Base-by-base conservation (phyloP, 129 eudicot species). In the Apium graveolens region DNA sequence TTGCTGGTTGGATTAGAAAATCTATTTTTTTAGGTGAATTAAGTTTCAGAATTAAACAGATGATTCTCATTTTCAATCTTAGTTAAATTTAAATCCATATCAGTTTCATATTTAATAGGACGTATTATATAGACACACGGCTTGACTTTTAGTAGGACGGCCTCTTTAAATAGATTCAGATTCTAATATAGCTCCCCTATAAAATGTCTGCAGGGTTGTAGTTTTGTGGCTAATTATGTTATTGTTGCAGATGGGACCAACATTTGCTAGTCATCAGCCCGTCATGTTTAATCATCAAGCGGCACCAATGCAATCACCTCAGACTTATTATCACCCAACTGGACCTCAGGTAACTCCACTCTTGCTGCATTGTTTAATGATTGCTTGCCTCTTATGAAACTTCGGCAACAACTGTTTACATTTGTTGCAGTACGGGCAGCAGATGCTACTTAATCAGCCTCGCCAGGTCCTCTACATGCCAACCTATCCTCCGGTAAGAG, bases 401-500 rank as follows among this genome's bases (percentile, higher is more conserved):
- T 74, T 4, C 44, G 20, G 18, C 55, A 42, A 24, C 20, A 43
- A 44, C 26, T 74, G 55, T 73, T n/a, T 31, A 66, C 55, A 21
- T 74, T 53, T n/a, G 29, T 76, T 82, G 77, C 95, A 90, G 95
- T 96, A 90, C 70, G 95, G 91, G 46, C 99, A 92, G 84, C 99
- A 86, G 87, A 96, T 96, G 97, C 83, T 88, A 80, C 80, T 89
- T 71, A 86, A 93, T 76, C 99, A 92, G 82, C 97, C 89, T 37
- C 87, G 90, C 53, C 97, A 84, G 79, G 88, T 96, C 71, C 76
- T 88, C 57, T 96, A 96, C 91, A 92, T 92, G 95, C 99, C 90
- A 55, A 69, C 89, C 24, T 96, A 87, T 83, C 92, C 97, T 69
- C 76, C 89, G 26, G 99, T 96, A 87, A 92, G 95, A 80, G 70